Evolutionary conservation across 2,329 filamentous ascomycete genomes (phyloP).

Genomic region (Cladobotryum mycophilum): DNA sequence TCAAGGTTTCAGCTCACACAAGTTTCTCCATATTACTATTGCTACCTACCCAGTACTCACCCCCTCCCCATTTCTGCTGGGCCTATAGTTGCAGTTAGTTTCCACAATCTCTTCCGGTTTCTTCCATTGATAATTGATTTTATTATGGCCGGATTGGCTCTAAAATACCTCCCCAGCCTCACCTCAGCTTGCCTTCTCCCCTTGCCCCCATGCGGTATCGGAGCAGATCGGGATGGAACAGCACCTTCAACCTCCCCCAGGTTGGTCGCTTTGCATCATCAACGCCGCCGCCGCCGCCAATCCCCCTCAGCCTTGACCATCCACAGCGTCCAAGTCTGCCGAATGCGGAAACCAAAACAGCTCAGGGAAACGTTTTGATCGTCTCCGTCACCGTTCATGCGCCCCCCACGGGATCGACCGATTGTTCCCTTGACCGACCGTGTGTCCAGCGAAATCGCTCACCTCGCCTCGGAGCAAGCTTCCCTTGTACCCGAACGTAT

Average conservation of each 20-base stretch:
- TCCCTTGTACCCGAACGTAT: conserved; percentile 7
- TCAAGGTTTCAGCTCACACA: no score
- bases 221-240: background rate
- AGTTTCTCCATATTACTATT: no score
- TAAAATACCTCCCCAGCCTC: background rate
- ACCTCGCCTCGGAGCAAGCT: background rate
- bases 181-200: background rate
- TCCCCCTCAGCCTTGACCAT: background rate
- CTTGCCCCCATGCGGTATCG: background rate
- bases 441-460: background rate
- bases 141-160: no score
- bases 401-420: background rate
- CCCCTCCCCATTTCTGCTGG: no score
- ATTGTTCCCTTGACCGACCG: background rate
- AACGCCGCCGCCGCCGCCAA: background rate
- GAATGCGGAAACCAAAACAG: background rate
- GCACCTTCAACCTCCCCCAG: background rate
- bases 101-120: background rate
- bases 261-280: no score
- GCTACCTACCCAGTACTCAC: no score
- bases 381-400: background rate
- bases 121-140: background rate
- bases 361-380: background rate
- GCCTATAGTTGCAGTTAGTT: no score
- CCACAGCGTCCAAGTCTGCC: background rate